Evolutionary conservation across 139 green algal species (phyloP), one percentile per base, ranked within the genome.

Genomic region (Nannochloris sp.): DNA sequence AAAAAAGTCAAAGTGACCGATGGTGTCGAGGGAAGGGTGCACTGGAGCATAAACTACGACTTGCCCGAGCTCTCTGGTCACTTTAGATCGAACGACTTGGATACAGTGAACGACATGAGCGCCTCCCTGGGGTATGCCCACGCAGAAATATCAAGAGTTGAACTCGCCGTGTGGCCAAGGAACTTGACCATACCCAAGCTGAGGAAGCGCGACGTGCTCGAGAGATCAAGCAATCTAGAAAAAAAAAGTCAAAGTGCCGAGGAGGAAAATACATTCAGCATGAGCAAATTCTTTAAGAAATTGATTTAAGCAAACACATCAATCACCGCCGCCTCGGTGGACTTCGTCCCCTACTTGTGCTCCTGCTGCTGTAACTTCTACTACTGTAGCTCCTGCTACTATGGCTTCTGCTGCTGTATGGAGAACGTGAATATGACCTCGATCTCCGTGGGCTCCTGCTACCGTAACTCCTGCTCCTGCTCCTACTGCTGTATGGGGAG

Each of bases 91-190:
- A 63, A 37, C 25, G 58, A 76, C 13, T 6, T 20, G 14, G 46
- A 53, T 53, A 28, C 46, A 23, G 16, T 23, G n/a, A 53, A 53
- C 46, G n/a, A 53, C 46, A 31, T 68, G 31, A 48, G 57, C 16
- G 33, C 70, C 9, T 65, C 71, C 16, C 10, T 76, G 6, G 70
- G 70, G 11, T 76, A 72, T 49, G 70, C 70, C 10, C 70, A 76
- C 48, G 25, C 56, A 23, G 28, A 46, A 11, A 62, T 76, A 12
- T 61, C 70, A 2, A 30, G 36, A 17, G 4, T 76, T 6, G 70
- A 76, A 65, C 36, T 76, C 1, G 70, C 70, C 3, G 14, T 72
- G 5, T 72, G 70, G 70, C 70, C 63, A 12, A 40, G 23, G 23
- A 45, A 66, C 20, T 59, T 30, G 23, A 59, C 3, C 33, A 66